Evolutionary conservation across 1,284 basidiomycete genomes (phyloP).

Genomic region (Meripilus lineatus): DNA sequence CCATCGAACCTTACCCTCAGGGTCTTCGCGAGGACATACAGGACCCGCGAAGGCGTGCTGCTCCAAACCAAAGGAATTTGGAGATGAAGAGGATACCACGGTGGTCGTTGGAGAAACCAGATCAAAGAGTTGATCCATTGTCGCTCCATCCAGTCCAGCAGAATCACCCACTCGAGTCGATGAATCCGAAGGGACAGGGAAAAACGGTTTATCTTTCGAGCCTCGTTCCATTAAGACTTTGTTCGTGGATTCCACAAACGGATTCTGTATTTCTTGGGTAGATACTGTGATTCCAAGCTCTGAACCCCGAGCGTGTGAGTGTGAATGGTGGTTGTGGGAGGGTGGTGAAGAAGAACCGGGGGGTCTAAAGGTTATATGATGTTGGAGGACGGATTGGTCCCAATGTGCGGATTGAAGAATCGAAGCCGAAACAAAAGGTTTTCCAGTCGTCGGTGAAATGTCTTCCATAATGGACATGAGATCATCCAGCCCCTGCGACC

Average conservation of each 20-base stretch:
- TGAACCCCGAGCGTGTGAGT: slow-evolving; percentile 43
- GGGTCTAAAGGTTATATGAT: slow-evolving; percentile 46
- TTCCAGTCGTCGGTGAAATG: slow-evolving; percentile 63
- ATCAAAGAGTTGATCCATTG: slow-evolving; percentile 52
- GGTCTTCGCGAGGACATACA: slow-evolving; percentile 37
- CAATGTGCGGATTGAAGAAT: slow-evolving; percentile 77
- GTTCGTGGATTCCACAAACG: slow-evolving; percentile 23
- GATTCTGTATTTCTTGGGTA: slow-evolving; percentile 40
- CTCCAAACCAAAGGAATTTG: slow-evolving; percentile 62
- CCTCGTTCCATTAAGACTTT: slow-evolving; percentile 11
- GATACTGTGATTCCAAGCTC: slow-evolving; percentile 56
- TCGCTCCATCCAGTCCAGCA: slow-evolving; percentile 45
- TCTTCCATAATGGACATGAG: slow-evolving; percentile 70
- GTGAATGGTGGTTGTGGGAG: slow-evolving; percentile 32
- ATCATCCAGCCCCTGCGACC: slow-evolving; percentile 65
- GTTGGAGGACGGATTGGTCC: slow-evolving; percentile 61
- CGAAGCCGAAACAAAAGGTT: slow-evolving; percentile 63
- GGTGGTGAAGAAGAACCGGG: slow-evolving; percentile 26
- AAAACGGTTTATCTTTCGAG: slow-evolving; percentile 44
- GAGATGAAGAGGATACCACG: slow-evolving; percentile 19
- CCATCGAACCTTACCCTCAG: slow-evolving; percentile 45
- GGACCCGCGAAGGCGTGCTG: slow-evolving; percentile 38
- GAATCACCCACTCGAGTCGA: slow-evolving; percentile 79
- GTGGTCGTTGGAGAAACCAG: slow-evolving; percentile 16
- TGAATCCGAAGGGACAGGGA: slow-evolving; percentile 70